phyloP scores from a whole-genome alignment of 2,329 filamentous ascomycete species.

The Fusarium pseudonygamai region DNA sequence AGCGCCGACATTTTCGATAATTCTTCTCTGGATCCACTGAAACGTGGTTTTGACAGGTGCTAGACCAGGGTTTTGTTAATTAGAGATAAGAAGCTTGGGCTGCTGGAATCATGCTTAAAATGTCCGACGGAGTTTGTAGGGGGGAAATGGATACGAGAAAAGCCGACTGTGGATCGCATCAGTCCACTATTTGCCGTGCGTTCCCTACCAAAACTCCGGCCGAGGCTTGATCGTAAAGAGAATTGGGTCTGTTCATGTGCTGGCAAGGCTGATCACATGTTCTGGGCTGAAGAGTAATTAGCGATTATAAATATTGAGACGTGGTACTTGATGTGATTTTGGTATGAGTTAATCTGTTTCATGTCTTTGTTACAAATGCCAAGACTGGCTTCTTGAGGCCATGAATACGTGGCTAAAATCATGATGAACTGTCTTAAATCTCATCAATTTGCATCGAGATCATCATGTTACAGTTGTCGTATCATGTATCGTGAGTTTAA shows the following conservation, averaged over 20 bases:
- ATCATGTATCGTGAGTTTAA: neutral
- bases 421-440: no score
- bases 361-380: neutral
- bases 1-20: neutral
- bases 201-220: neutral
- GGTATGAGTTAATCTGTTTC: neutral
- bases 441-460: neutral
- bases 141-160: neutral
- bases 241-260: neutral
- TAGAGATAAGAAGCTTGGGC: neutral
- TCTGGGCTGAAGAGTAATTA: neutral
- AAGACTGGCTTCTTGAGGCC: neutral
- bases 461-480: neutral
- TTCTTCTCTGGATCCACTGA: neutral
- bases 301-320: conserved; percentile 4
- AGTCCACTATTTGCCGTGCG: conserved; percentile 16
- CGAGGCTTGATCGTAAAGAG: neutral
- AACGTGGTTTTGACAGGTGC: conserved; percentile 3
- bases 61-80: neutral
- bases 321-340: neutral
- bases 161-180: conserved; percentile 18
- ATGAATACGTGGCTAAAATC: neutral
- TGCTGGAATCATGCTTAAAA: conserved; percentile 3
- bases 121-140: conserved; percentile 22
- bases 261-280: conserved; percentile 18